Base-by-base conservation (phyloP, 2,329 filamentous ascomycete genomes). In the Sclerotiophoma versabilis region DNA sequence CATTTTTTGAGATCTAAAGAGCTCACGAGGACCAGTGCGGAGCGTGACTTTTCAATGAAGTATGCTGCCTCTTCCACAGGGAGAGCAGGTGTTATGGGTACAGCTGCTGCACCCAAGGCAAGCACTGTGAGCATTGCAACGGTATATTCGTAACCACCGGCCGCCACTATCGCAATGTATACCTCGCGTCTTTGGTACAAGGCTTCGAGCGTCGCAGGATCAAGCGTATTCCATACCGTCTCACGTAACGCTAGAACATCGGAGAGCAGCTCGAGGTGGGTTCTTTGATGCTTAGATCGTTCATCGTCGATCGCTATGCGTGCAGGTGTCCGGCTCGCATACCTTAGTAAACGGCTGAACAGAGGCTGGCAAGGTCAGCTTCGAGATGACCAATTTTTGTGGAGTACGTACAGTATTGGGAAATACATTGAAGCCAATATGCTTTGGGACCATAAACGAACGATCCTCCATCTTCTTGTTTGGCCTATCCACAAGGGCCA, bases 71-170 rank as follows among this genome's bases (percentile, higher is more conserved):
- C 79, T 39, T 78, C 71, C 5, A 78, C 66, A 1, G 78, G 76
- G 6, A 80, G 49, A 10, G 69, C 74, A 11, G 76, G 73, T 20
- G 73, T 72, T 56, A 81, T 75, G 4, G 79, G 80, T 7, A 82
- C 80, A 1, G 76, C 75, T 12, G 78, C 79, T 4, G 76, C 80
- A 15, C 79, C 79, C 2, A 80, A 56, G 8, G 80, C 79, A 27
- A 80, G 67, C n/a, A 80, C 71, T 4, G 79, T 76, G 23, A 81
- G 69, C 57, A 80, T 77, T 4, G 75, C 79, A n/a, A 81, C 77
- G 4, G 76, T 72, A 59, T 77, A 82, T 49, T 81, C 79, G 59
- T 81, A 81, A 5, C 79, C 75, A 6, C 78, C 77, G 2, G 77
- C 70, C 10, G 77, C 79, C 26, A 82, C 66, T 4, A 81, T 69